Percentiles rank a stretch among this genome's conserved stretches.
These are phyloP conservation scores for Persicaria maculosa DNA, from an alignment of 148 eudicot genomes.

Conservation along the genomic window DNA sequence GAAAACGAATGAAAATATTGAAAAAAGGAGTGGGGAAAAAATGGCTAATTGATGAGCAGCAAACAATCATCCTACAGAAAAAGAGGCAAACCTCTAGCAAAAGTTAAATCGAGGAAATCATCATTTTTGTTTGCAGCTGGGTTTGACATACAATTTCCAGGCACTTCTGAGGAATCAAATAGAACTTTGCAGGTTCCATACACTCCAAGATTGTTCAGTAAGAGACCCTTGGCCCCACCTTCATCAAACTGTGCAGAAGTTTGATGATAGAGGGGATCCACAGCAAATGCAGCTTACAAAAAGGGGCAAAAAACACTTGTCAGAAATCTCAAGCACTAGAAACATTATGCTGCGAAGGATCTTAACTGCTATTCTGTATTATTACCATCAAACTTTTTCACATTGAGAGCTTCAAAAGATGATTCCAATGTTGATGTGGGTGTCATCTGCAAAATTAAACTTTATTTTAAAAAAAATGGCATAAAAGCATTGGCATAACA, in stretches of 20 bases:
- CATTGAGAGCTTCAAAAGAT: conserved; percentile 76
- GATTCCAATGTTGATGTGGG: conserved; percentile 89
- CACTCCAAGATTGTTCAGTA: conserved; percentile 88
- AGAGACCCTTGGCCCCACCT: conserved; percentile 96
- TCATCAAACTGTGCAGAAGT: conserved; percentile 98
- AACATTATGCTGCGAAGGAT: neutral
- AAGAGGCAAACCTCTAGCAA: conserved; percentile 50
- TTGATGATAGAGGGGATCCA: conserved; percentile 97
- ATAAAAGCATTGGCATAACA: neutral
- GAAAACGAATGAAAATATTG: conserved; percentile 1
- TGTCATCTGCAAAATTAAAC: conserved; percentile 51
- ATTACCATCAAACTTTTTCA: conserved; percentile 84
- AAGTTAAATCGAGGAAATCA: conserved; percentile 61
- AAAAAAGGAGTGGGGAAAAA: neutral
- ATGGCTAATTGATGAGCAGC: neutral
- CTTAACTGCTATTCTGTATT: neutral
- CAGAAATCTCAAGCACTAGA: neutral
- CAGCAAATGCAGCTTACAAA: conserved; percentile 73
- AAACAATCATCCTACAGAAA: neutral
- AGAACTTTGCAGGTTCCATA: conserved; percentile 80
- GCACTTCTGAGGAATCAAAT: conserved; percentile 93
- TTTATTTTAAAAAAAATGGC: neutral
- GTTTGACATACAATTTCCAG: conserved; percentile 55
- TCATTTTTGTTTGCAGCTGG: conserved; percentile 23
- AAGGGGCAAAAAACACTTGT: conserved; percentile 1